Conservation (phyloP, 257 asterid genomes). For the Ocimum tenuiflorum region DNA sequence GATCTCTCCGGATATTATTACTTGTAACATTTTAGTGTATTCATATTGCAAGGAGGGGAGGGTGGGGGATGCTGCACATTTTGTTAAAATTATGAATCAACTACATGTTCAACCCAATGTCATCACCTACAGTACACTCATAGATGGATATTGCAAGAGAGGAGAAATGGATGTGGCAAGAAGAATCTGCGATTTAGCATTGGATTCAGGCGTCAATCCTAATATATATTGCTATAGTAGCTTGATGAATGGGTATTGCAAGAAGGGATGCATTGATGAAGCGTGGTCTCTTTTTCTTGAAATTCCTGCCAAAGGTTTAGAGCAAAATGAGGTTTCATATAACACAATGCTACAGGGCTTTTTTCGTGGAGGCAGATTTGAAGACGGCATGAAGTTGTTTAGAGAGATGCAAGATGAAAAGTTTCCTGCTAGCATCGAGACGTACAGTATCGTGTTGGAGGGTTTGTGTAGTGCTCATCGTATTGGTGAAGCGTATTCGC, state of each 20-base stretch:
- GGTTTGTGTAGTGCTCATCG: not conserved
- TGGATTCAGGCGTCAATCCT: no score
- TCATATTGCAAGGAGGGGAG: not conserved
- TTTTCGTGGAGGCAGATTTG: no score
- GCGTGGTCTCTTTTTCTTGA: not conserved
- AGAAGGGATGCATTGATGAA: not conserved
- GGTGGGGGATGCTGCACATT: not conserved
- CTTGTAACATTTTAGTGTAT: not conserved
- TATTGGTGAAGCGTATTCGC: not conserved
- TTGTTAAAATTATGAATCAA: no score
- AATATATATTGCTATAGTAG: not conserved
- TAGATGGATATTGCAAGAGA: not conserved
- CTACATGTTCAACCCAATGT: not conserved
- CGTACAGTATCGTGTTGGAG: not conserved
- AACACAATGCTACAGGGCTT: not conserved
- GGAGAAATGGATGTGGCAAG: not conserved
- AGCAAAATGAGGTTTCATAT: not conserved
- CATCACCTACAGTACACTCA: not conserved
- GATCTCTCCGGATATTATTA: not conserved
- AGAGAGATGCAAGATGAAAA: not conserved
- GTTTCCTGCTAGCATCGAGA: not conserved
- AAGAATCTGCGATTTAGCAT: not conserved
- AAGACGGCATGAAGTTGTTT: no score
- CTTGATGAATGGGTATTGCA: not conserved
- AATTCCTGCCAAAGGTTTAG: not conserved